Evolutionary conservation across 495 filamentous ascomycete species (phyloP).

Genomic region (Aspergillus sparsus): DNA sequence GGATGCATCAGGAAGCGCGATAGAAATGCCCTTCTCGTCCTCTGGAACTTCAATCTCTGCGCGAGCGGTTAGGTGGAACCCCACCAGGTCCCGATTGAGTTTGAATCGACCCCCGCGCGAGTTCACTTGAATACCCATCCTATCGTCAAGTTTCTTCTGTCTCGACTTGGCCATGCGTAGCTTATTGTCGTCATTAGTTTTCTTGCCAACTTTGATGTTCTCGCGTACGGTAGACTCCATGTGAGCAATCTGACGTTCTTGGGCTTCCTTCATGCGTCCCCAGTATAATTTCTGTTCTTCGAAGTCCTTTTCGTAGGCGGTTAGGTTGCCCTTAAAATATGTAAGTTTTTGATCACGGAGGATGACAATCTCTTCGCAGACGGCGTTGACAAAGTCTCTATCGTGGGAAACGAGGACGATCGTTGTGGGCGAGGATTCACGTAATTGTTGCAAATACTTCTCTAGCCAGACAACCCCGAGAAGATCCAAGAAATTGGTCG

Average conservation of each 20-base stretch:
- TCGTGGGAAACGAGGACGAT: constrained; percentile 80
- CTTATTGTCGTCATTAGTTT: constrained; percentile 75
- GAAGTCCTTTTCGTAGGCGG: constrained; percentile 66
- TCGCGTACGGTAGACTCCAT: constrained; percentile 74
- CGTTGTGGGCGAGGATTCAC: constrained; percentile 38
- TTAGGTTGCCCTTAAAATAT: constrained; percentile 61
- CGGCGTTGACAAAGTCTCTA: constrained; percentile 67
- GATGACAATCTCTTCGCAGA: constrained; percentile 76
- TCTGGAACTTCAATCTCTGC: constrained; percentile 68
- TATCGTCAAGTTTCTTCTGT: constrained; percentile 78
- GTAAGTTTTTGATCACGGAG: constrained; percentile 60
- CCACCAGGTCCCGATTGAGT: constrained; percentile 68
- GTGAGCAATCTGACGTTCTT: constrained; percentile 73
- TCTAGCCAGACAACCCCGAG: constrained; percentile 84
- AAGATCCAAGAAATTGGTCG: constrained; percentile 82
- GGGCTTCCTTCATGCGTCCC: constrained; percentile 73
- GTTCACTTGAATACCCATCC: constrained; percentile 70
- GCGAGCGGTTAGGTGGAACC: constrained; percentile 56
- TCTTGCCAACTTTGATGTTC: constrained; percentile 67
- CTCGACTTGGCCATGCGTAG: constrained; percentile 74
- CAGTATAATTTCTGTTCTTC: constrained; percentile 63
- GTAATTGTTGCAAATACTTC: constrained; percentile 59
- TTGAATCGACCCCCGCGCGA: constrained; percentile 75
- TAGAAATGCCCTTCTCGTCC: constrained; percentile 60
- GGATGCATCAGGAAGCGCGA: constrained; percentile 59